These are phyloP conservation scores for Hypomontagnella submonticulosa DNA, from an alignment of 495 filamentous ascomycete genomes.

Conservation along the genomic window DNA sequence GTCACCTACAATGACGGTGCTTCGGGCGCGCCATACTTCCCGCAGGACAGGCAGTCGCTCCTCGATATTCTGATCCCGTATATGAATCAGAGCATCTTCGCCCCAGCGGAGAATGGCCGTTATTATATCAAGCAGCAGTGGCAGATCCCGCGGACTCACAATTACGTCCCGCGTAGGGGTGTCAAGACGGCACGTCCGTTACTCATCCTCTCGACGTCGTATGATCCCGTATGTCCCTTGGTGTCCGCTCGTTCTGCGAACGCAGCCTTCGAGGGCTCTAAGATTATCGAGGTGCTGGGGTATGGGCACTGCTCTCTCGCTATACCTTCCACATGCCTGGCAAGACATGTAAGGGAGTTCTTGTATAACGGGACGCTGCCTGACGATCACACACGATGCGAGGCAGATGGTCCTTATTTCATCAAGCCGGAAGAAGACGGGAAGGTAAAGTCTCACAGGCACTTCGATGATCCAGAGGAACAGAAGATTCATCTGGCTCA, in stretches of 20 bases:
- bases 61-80: constrained; percentile 45
- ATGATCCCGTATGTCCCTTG: constrained; percentile 59
- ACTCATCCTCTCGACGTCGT: constrained; percentile 56
- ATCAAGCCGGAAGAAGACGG: constrained; percentile 37
- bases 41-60: constrained; percentile 36
- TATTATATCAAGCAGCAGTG: constrained; percentile 55
- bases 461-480: constrained; percentile 38
- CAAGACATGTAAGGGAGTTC: constrained; percentile 50
- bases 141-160: constrained; percentile 52
- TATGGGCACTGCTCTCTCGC: constrained; percentile 60
- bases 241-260: constrained; percentile 53
- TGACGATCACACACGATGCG: constrained; percentile 47
- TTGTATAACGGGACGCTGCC: constrained; percentile 55
- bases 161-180: constrained; percentile 47
- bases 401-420: constrained; percentile 52
- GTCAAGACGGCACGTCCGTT: constrained; percentile 55
- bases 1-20: constrained; percentile 51
- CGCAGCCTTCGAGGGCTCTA: constrained; percentile 52
- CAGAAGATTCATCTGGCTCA: constrained; percentile 45
- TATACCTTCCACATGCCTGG: constrained; percentile 53
- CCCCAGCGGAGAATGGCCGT: constrained; percentile 25
- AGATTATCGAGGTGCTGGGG: constrained; percentile 55
- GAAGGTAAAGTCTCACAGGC: constrained; percentile 3
- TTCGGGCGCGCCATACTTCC: constrained; percentile 46
- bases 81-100: constrained; percentile 47